Percentiles rank a stretch among this genome's conserved stretches.
These are phyloP conservation scores for Lentinula detonsa DNA, from an alignment of 768 basidiomycete species.

Conservation along the genomic window DNA sequence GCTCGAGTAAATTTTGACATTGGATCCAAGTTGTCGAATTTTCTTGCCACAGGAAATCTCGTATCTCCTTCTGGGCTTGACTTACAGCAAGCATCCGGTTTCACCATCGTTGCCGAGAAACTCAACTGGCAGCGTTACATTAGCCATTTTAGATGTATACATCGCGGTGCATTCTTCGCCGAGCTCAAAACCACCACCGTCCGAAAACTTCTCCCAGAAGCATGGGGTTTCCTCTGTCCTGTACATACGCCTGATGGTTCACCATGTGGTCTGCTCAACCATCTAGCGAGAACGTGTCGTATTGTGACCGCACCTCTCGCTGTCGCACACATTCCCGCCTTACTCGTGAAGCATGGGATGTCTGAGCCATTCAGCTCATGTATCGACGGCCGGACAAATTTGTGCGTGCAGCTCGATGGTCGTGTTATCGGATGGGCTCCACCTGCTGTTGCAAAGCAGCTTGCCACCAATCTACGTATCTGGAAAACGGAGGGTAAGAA, in stretches of 20 bases:
- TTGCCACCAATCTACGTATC: conserved; percentile 80
- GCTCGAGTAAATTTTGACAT: conserved; percentile 86
- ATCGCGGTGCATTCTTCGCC: conserved; percentile 98
- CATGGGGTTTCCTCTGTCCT: conserved; percentile 99
- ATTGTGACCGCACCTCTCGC: conserved; percentile 76
- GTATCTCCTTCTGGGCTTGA: conserved; percentile 94
- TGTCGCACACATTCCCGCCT: conserved; percentile 71
- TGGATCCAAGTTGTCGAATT: conserved; percentile 84
- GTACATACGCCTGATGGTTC: conserved; percentile 99
- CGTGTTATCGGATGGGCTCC: conserved; percentile 91
- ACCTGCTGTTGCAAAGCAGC: conserved; percentile 62
- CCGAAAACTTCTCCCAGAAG: conserved; percentile 92
- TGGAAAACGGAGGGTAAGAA: conserved; percentile 91
- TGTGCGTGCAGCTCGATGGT: conserved; percentile 94
- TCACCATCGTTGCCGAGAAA: conserved; percentile 98
- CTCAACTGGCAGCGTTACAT: conserved; percentile 98
- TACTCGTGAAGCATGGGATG: conserved; percentile 90
- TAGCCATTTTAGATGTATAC: conserved; percentile 96
- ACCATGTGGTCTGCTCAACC: conserved; percentile 96
- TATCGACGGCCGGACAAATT: conserved; percentile 74
- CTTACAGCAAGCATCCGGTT: conserved; percentile 96
- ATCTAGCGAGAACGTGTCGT: conserved; percentile 89
- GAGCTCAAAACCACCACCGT: conserved; percentile 98
- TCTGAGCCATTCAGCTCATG: conserved; percentile 78
- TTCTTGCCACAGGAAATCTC: conserved; percentile 95